Base-by-base conservation (phyloP, 2,329 filamentous ascomycete genomes). In the Ascochyta clinopodiicola region DNA sequence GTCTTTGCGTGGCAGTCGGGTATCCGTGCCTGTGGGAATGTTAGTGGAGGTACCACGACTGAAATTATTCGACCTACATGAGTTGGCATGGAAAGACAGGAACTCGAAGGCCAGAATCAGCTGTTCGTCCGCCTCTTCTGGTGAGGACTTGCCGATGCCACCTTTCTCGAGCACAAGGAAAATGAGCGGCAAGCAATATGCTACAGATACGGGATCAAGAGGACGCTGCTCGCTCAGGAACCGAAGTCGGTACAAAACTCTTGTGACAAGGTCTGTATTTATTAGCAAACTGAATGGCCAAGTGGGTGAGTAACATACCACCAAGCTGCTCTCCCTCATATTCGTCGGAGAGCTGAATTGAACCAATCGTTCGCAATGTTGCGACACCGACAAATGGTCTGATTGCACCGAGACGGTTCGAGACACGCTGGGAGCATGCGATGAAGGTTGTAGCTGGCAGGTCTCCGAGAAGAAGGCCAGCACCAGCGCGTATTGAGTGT, bases 221-320 rank as follows among this genome's bases (percentile, higher is more conserved):
- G 94, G 92, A n/a, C 93, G 86, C 74, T 98, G 94, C 73, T 98
- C 95, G 47, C 91, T 89, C 34, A 93, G 85, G 73, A 96, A 96
- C 15, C 93, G 89, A 48, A 99, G 80, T 43, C 94, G 88, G 75
- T 98, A 98, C 5, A 99, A 80, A 1, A 98, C 87, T 74, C 95
- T 86, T 2, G 94, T 97, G 12, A 96, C 83, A 12, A 98, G 80
- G 44, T 39, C 36, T 55, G 32, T 4, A 4, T 3, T 17, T 43
- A 19, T 70, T 63, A 70, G 66, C 35, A 34, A 9, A 6, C 15
- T 35, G 22, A 25, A 7, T 22, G 22, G 13, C 21, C 2, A 17
- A 25, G n/a, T 24, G 8, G 15, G 25, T 51, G 40, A 47, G 87
- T 9, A 10, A 43, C 51, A 6, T 39, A 55, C 51, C 52, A 51